Conservation (phyloP, 306 rosid genomes). For the Quercus ilex region DNA sequence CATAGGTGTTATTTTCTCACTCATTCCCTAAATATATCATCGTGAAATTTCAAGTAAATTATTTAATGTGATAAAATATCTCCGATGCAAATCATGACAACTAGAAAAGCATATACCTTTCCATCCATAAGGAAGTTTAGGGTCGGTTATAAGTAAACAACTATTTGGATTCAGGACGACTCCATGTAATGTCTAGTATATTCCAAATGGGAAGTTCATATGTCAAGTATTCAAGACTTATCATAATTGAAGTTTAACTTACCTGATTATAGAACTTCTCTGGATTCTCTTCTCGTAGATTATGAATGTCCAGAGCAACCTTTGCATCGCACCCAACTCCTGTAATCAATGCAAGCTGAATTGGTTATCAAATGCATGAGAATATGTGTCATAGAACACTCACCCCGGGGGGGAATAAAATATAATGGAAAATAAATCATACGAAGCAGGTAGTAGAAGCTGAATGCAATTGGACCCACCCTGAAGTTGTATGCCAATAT, state of each 20-base stretch:
- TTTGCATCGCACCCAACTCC: slow-evolving; percentile 99
- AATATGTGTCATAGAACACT: slow-evolving; percentile 12
- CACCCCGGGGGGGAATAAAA: background rate
- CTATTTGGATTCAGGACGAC: background rate
- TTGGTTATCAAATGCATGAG: slow-evolving; percentile 19
- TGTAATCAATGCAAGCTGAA: slow-evolving; percentile 35
- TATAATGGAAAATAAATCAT: background rate
- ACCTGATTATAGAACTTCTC: slow-evolving; percentile 99
- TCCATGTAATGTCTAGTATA: slow-evolving; percentile 11
- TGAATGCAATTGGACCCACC: background rate
- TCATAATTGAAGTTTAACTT: slow-evolving; percentile 13
- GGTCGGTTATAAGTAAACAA: background rate
- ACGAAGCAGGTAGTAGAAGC: background rate
- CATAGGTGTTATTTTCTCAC: background rate
- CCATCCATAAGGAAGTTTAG: background rate
- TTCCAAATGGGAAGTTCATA: slow-evolving; percentile 8
- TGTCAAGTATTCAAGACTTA: slow-evolving; percentile 9
- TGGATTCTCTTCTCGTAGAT: slow-evolving; percentile 96
- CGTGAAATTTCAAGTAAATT: background rate
- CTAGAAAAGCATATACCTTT: background rate
- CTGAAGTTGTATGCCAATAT: background rate
- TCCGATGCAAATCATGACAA: background rate
- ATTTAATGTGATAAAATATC: background rate
- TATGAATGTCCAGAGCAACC: slow-evolving; percentile 98
- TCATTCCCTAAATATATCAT: background rate